These are phyloP conservation scores for Talaromyces atroroseus DNA, from an alignment of 2,329 filamentous ascomycete species.

Conservation along the genomic window DNA sequence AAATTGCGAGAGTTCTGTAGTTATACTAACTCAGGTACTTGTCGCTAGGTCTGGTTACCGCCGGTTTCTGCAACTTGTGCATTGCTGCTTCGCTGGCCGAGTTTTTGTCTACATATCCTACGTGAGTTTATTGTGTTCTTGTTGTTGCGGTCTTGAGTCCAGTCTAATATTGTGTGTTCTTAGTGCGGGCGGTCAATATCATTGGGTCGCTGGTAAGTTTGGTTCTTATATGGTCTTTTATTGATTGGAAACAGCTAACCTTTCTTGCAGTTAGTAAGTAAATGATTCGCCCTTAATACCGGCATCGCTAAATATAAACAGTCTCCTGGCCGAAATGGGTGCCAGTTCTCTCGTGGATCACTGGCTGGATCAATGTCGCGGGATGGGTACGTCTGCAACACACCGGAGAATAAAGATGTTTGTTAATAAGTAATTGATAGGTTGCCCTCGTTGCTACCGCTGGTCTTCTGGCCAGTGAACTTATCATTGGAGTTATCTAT, in stretches of 20 bases:
- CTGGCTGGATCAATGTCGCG: conserved; percentile 64
- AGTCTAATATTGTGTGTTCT: neutral
- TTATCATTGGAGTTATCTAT: conserved; percentile 61
- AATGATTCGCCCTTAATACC: conserved; percentile 24
- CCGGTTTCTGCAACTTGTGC: conserved; percentile 64
- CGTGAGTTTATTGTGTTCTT: conserved; percentile 22
- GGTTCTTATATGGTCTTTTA: neutral
- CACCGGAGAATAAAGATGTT: neutral
- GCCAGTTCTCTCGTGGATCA: conserved; percentile 62
- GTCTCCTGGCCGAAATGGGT: conserved; percentile 57
- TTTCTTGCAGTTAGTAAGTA: conserved; percentile 28
- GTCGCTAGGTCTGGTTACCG: conserved; percentile 45
- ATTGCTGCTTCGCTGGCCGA: conserved; percentile 65
- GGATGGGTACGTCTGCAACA: conserved; percentile 53
- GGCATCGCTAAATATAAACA: conserved; percentile 7
- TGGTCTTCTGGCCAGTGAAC: conserved; percentile 60
- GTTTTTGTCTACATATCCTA: conserved; percentile 62
- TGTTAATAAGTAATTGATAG: conserved; percentile 20
- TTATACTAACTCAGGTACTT: neutral
- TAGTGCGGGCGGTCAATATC: conserved; percentile 58
- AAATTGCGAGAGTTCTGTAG: neutral
- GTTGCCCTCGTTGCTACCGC: conserved; percentile 61
- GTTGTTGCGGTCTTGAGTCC: neutral
- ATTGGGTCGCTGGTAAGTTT: conserved; percentile 59
- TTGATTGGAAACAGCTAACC: conserved; percentile 3